Conservation (phyloP, 1,284 basidiomycete species). For the Apiotrichum veenhuisii region DNA sequence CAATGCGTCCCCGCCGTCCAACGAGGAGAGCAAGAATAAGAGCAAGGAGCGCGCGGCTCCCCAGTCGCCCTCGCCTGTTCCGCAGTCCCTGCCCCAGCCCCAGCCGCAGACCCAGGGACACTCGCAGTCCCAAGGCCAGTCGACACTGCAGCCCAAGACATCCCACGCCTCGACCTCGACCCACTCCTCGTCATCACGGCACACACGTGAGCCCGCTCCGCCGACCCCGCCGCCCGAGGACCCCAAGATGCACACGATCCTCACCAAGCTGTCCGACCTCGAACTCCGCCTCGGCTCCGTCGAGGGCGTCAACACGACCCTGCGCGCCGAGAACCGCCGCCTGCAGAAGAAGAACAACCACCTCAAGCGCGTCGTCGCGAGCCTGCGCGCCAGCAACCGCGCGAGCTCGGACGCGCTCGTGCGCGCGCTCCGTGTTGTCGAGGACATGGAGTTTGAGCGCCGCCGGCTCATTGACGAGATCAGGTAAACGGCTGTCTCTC, state of each 20-base stretch:
- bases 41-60: too few species aligned
- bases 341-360: background rate
- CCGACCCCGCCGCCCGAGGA: background rate
- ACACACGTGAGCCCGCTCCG: background rate
- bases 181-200: background rate
- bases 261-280: conserved; percentile 1
- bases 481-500: too few species aligned
- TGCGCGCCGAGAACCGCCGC: background rate
- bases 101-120: too few species aligned
- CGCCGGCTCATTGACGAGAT: background rate
- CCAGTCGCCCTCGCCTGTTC: too few species aligned
- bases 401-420: background rate
- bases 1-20: background rate
- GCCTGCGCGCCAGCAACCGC: background rate
- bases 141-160: too few species aligned
- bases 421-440: background rate
- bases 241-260: background rate
- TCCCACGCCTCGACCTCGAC: background rate
- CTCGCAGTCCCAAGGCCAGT: too few species aligned
- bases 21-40: background rate
- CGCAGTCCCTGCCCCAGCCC: too few species aligned
- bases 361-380: background rate
- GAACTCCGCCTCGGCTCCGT: background rate
- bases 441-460: background rate
- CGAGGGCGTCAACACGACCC: background rate